A percentile compares a stretch with the other conserved stretches of the same genome.
Conservation (phyloP, 495 filamentous ascomycete genomes). For the Hypomontagnella monticulosa region DNA sequence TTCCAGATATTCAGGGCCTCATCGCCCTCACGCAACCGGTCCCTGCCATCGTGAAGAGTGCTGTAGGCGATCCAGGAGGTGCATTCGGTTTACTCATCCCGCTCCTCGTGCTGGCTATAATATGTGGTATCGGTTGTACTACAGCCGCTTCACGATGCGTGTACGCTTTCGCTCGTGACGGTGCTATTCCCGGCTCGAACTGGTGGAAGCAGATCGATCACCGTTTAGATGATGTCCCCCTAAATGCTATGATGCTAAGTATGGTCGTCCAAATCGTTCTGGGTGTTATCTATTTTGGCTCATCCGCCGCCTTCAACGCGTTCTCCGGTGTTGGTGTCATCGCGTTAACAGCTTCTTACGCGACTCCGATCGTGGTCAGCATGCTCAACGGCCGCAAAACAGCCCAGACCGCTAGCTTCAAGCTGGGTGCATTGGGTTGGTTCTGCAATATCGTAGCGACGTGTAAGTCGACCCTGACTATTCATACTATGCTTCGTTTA, state of each 20-base stretch:
- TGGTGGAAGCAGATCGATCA: slow-evolving; percentile 60
- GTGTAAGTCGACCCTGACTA: slow-evolving; percentile 50
- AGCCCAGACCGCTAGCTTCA: slow-evolving; percentile 64
- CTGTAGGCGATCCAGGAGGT: slow-evolving; percentile 56
- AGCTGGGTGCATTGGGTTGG: slow-evolving; percentile 64
- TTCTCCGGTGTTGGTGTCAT: slow-evolving; percentile 73
- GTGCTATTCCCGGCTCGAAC: slow-evolving; percentile 64
- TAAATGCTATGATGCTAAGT: slow-evolving; percentile 63
- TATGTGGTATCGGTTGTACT: slow-evolving; percentile 70
- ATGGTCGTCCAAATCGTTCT: slow-evolving; percentile 57
- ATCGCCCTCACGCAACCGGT: slow-evolving; percentile 56
- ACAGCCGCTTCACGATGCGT: slow-evolving; percentile 67
- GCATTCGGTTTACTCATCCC: slow-evolving; percentile 59
- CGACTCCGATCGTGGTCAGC: slow-evolving; percentile 65
- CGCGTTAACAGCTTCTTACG: slow-evolving; percentile 66
- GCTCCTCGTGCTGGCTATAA: slow-evolving; percentile 60
- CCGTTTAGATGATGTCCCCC: slow-evolving; percentile 57
- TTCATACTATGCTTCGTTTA: background rate
- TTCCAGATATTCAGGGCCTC: slow-evolving; percentile 57
- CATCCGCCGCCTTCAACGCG: slow-evolving; percentile 63
- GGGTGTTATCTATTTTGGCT: slow-evolving; percentile 65
- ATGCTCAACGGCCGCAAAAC: slow-evolving; percentile 61
- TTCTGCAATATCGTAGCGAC: slow-evolving; percentile 65
- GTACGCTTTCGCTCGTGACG: slow-evolving; percentile 70
- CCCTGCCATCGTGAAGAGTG: slow-evolving; percentile 56